Evolutionary conservation across 192 early-diverging fungal genomes (phyloP), one percentile per base, ranked within the genome.

Genomic region (Lobosporangium transversale): DNA sequence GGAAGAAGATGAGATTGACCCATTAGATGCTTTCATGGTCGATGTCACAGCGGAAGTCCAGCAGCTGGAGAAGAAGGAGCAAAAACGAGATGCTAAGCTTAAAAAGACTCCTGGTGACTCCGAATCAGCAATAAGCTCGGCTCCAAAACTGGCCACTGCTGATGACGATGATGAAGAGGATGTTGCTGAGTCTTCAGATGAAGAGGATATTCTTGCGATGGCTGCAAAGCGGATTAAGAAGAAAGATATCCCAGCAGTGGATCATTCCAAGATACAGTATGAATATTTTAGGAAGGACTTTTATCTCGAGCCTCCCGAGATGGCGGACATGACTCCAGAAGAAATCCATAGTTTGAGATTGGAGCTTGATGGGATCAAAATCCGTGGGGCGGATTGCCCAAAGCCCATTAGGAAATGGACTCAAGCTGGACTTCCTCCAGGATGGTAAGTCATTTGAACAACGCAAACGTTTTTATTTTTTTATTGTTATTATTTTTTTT

Each of bases 321-420:
- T 98, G 49, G 87, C 87, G 26, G 86, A 87, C 27, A 62, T 98
- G 83, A 94, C 94, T 3, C 62, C 78, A 0, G 95, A 91, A 36
- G 90, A 97, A 45, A 94, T 99, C 4, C 92, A 95, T 24, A 81
- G 86, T 50, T 84, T 94, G 71, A 89, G 97, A 12, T 73, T 86
- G 17, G 95, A 97, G 61, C 76, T 98, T 36, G 95, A 94, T 32
- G 97, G 93, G 0, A 95, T 98, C 66, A 97, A 96, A 73, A 92
- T 98, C 55, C 91, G 95, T 26, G 76, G 96, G 37, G 85, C 88
- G 2, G 84, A 93, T 30, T 94, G 94, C 53, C 96, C 97, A 1
- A 98, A 99, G 76, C 96, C 97, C 1, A 92, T 95, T 24, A 82
- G 89, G 32, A 93, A 91, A 79, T 98, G 96, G 96, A 93, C 95